Evolutionary conservation across 2,329 filamentous ascomycete genomes (phyloP).

Genomic region (Fusarium denticulatum): DNA sequence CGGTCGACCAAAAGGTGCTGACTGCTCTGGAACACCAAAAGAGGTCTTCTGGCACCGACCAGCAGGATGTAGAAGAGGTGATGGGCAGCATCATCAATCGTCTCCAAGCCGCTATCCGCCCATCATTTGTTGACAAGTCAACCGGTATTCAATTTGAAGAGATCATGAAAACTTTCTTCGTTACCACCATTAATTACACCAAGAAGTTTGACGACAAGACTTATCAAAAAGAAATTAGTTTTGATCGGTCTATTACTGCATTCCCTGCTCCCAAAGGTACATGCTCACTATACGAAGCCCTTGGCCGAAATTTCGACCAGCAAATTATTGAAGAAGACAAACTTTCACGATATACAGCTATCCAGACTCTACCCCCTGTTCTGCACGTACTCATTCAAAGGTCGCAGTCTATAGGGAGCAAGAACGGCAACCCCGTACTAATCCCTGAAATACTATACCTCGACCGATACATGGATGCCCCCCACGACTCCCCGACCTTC

Average conservation of each 20-base stretch:
- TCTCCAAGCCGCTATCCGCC: slow-evolving; percentile 86
- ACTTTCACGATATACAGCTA: slow-evolving; percentile 72
- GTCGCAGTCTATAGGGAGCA: slow-evolving; percentile 76
- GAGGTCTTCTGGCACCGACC: slow-evolving; percentile 66
- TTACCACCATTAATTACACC: slow-evolving; percentile 68
- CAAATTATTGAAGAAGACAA: slow-evolving; percentile 76
- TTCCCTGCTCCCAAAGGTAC: slow-evolving; percentile 61
- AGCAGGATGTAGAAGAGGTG: slow-evolving; percentile 96
- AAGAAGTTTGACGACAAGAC: slow-evolving; percentile 59
- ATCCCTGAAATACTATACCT: slow-evolving; percentile 86
- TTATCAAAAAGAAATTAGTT: slow-evolving; percentile 58
- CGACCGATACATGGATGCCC: slow-evolving; percentile 84
- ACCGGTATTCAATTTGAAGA: slow-evolving; percentile 82
- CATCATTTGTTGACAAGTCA: slow-evolving; percentile 68
- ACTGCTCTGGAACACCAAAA: slow-evolving; percentile 58
- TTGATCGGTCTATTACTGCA: slow-evolving; percentile 71
- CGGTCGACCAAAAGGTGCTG: slow-evolving; percentile 58
- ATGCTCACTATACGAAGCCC: slow-evolving; percentile 80
- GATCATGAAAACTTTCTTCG: slow-evolving; percentile 77
- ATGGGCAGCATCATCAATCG: slow-evolving; percentile 92
- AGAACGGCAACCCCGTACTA: slow-evolving; percentile 80
- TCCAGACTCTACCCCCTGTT: slow-evolving; percentile 81
- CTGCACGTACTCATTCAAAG: slow-evolving; percentile 91
- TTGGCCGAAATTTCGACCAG: slow-evolving; percentile 86
- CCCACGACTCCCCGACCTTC: slow-evolving; percentile 68